Evolutionary conservation across 2,329 filamentous ascomycete species (phyloP).

Genomic region (Pseudogymnoascus sp.): DNA sequence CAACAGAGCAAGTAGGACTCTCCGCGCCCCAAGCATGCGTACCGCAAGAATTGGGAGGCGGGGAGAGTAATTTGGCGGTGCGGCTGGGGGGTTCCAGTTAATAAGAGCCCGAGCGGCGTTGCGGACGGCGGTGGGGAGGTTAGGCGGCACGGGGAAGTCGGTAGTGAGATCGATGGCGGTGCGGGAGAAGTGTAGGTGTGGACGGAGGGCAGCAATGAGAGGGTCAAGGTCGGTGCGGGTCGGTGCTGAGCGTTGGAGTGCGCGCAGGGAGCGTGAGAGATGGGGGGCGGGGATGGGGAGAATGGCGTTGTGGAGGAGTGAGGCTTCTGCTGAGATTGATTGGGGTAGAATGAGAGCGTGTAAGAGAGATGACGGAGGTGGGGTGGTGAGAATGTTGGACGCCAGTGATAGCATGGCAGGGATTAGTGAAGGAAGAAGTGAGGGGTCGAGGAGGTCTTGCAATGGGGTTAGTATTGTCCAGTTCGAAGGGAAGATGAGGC

Average conservation of each 20-base stretch:
- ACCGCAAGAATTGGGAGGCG: slow-evolving; percentile 56
- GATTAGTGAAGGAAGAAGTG: slow-evolving; percentile 60
- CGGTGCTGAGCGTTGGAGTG: slow-evolving; percentile 58
- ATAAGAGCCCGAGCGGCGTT: slow-evolving; percentile 55
- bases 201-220: slow-evolving; percentile 55
- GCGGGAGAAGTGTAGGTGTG: slow-evolving; percentile 46
- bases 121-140: slow-evolving; percentile 49
- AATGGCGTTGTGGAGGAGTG: slow-evolving; percentile 60
- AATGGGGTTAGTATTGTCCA: not conserved
- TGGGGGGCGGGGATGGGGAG: slow-evolving; percentile 63
- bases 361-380: slow-evolving; percentile 38
- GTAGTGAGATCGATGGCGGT: slow-evolving; percentile 37
- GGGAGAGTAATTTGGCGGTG: slow-evolving; percentile 62
- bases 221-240: slow-evolving; percentile 62
- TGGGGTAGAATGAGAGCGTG: slow-evolving; percentile 63
- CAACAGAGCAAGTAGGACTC: slow-evolving; percentile 52
- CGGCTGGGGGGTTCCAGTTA: slow-evolving; percentile 56
- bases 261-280: slow-evolving; percentile 57
- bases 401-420: slow-evolving; percentile 61
- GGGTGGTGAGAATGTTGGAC: slow-evolving; percentile 37
- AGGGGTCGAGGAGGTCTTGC: not conserved
- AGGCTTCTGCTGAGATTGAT: slow-evolving; percentile 62
- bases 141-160: slow-evolving; percentile 23
- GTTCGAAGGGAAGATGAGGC: slow-evolving; percentile 1
- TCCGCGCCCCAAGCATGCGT: slow-evolving; percentile 52